A percentile compares a stretch with the other conserved stretches of the same genome.
Evolutionary conservation across 202 grass and related monocot species (phyloP).

Genomic region (Hordeum pubiflorum): DNA sequence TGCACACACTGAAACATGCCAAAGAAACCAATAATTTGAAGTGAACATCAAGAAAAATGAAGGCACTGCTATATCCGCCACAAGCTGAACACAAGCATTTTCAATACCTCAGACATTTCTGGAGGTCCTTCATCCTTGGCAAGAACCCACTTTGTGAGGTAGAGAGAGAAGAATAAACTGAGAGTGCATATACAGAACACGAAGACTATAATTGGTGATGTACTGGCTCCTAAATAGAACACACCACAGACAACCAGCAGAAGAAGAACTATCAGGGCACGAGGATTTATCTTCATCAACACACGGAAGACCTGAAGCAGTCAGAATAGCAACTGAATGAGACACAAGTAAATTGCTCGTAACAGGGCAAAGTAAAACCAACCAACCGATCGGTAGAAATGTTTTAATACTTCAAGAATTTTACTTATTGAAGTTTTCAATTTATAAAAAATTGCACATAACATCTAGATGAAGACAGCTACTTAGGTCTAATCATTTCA

Average conservation of each 20-base stretch:
- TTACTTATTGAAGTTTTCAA: neutral
- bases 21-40: neutral
- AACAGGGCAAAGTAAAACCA: neutral
- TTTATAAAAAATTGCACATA: neutral
- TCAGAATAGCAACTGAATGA: conserved; percentile 17
- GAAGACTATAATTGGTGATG: conserved; percentile 90
- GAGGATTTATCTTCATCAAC: conserved; percentile 80
- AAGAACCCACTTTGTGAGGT: conserved; percentile 98
- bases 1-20: neutral
- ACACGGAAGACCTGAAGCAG: conserved; percentile 71
- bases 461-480: neutral
- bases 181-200: conserved; percentile 91
- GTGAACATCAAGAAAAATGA: conserved; percentile 22
- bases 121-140: conserved; percentile 95
- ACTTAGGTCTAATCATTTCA: conserved; percentile 1
- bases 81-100: conserved; percentile 11
- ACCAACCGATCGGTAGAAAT: neutral
- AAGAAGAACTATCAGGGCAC: conserved; percentile 63
- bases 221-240: conserved; percentile 80
- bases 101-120: conserved; percentile 91
- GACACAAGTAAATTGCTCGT: neutral
- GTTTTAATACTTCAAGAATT: neutral
- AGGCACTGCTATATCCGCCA: neutral
- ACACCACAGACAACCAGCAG: conserved; percentile 60
- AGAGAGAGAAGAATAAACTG: conserved; percentile 86